A percentile compares a stretch with the other conserved stretches of the same genome.
Conservation (phyloP, 2,329 filamentous ascomycete genomes). For the Colletotrichum liriopes region DNA sequence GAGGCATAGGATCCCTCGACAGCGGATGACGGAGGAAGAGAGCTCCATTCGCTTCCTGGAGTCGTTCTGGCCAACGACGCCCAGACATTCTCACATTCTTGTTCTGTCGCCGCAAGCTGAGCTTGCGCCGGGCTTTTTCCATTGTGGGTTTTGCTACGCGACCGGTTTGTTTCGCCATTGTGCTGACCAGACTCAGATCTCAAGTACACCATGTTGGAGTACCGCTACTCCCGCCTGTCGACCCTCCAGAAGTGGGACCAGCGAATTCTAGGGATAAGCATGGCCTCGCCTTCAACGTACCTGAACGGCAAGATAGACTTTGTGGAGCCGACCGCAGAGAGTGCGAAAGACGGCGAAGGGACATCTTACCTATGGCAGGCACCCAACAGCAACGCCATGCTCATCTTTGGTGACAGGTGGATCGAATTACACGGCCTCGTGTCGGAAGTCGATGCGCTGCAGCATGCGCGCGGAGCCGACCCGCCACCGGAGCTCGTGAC, state of each 20-base stretch:
- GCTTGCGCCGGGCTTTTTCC: conserved; percentile 85
- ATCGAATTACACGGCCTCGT: conserved; percentile 87
- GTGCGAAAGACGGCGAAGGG: conserved; percentile 53
- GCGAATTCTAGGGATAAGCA: conserved; percentile 82
- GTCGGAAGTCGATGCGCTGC: conserved; percentile 70
- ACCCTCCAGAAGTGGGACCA: conserved; percentile 62
- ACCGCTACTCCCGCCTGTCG: conserved; percentile 76
- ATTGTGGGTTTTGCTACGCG: conserved; percentile 67
- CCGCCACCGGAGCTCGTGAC: conserved; percentile 58
- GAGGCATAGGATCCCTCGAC: conserved; percentile 79
- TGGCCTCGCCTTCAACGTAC: conserved; percentile 78
- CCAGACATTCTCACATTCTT: conserved; percentile 81
- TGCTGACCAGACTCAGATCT: conserved; percentile 65
- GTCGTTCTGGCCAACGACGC: conserved; percentile 84
- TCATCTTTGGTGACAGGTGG: conserved; percentile 92
- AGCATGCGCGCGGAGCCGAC: conserved; percentile 51
- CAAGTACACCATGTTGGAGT: conserved; percentile 83
- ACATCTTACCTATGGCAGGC: conserved; percentile 87
- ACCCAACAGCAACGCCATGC: conserved; percentile 84
- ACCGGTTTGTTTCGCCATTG: no score
- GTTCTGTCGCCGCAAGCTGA: conserved; percentile 87
- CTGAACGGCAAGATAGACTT: conserved; percentile 75
- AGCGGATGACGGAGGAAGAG: conserved; percentile 75
- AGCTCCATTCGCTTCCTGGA: conserved; percentile 85
- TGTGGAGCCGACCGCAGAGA: conserved; percentile 54